A percentile compares a stretch with the other conserved stretches of the same genome.
Evolutionary conservation across 768 basidiomycete species (phyloP).

Genomic region (Leucogyrophana mollusca): DNA sequence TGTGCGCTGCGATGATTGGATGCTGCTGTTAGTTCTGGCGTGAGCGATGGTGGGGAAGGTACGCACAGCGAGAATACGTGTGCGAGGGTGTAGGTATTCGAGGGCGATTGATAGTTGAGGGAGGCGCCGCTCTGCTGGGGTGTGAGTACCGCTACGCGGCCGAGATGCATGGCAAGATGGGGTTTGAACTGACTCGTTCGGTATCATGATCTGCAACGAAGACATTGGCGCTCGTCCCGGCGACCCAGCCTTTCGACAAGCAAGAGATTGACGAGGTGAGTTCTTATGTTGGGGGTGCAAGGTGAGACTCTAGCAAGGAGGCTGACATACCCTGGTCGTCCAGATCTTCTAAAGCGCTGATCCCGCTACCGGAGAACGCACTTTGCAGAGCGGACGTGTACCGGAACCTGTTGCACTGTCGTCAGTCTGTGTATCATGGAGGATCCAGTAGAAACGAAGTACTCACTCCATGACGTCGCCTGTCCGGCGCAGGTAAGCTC

Average conservation of each 20-base stretch:
- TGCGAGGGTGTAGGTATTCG: slow-evolving; percentile 62
- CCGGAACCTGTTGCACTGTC: slow-evolving; percentile 42
- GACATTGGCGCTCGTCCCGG: slow-evolving; percentile 52
- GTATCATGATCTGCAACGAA: slow-evolving; percentile 74
- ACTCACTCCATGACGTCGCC: slow-evolving; percentile 65
- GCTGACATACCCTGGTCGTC: slow-evolving; percentile 43
- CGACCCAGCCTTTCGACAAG: slow-evolving; percentile 50
- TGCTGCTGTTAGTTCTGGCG: neutral
- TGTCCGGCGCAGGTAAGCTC: slow-evolving; percentile 8
- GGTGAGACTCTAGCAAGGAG: neutral
- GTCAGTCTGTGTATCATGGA: neutral
- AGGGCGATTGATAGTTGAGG: slow-evolving; percentile 56
- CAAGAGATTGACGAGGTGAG: neutral
- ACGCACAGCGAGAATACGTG: slow-evolving; percentile 55
- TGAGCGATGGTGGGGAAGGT: neutral
- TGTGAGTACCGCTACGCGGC: too few species aligned
- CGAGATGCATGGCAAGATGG: too few species aligned
- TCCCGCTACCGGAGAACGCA: slow-evolving; percentile 51
- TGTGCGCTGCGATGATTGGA: slow-evolving; percentile 37
- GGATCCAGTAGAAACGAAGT: neutral
- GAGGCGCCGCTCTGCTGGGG: slow-evolving; percentile 45
- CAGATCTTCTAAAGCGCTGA: slow-evolving; percentile 50
- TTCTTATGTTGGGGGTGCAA: too few species aligned
- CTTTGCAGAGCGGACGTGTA: slow-evolving; percentile 52
- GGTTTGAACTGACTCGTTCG: slow-evolving; percentile 41